These are phyloP conservation scores for Parsonsia alboflavescens DNA, from an alignment of 257 asterid genomes.

Conservation along the genomic window DNA sequence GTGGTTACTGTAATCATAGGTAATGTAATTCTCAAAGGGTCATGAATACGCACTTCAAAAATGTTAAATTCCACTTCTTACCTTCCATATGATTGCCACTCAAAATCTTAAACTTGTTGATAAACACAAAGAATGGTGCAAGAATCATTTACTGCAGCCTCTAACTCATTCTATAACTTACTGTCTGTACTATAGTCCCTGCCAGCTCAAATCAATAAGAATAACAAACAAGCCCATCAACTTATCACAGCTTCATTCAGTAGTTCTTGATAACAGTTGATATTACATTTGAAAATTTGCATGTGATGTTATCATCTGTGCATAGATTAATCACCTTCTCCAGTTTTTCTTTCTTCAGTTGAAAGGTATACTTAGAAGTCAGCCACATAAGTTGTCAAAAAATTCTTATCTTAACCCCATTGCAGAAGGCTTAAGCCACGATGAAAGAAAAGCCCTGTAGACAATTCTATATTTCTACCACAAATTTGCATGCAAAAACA, in stretches of 20 bases:
- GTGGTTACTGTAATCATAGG: background rate
- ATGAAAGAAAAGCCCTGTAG: background rate
- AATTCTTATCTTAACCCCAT: too few species aligned
- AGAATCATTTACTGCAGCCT: background rate
- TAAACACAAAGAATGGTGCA: background rate
- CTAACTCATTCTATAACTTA: background rate
- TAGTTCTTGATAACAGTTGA: background rate
- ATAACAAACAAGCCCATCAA: background rate
- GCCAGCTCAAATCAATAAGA: background rate
- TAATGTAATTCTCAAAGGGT: background rate
- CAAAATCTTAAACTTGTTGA: background rate
- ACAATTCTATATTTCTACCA: background rate
- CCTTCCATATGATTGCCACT: background rate
- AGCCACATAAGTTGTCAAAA: background rate
- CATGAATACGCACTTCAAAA: background rate
- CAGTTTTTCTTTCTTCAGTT: background rate
- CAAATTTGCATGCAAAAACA: background rate
- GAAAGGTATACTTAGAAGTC: background rate
- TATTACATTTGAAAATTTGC: background rate
- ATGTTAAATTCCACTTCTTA: background rate
- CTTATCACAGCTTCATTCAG: background rate
- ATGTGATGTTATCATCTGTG: background rate
- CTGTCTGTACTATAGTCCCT: background rate
- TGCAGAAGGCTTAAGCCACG: background rate
- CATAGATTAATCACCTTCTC: background rate